A percentile compares a stretch with the other conserved stretches of the same genome.
These are phyloP conservation scores for Orbilia ellipsospora DNA, from an alignment of 2,329 filamentous ascomycete genomes.

Conservation along the genomic window DNA sequence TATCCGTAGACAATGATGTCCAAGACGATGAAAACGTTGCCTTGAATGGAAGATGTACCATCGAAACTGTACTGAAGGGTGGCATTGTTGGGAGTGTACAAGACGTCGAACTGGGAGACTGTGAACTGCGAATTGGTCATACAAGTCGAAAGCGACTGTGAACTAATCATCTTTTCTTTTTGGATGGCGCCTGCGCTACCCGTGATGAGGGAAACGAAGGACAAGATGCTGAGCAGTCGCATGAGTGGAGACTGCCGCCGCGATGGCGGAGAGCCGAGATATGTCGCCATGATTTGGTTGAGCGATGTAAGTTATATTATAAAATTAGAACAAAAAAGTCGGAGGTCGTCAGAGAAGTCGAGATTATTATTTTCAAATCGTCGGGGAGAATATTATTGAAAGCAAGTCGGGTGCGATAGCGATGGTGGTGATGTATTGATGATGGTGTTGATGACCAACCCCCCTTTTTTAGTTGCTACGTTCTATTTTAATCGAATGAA, in stretches of 20 bases:
- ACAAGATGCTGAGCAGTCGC: slow-evolving; percentile 49
- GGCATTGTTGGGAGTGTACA: slow-evolving; percentile 79
- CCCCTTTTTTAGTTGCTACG: slow-evolving; percentile 38
- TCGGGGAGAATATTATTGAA: slow-evolving; percentile 14
- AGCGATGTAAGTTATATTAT: slow-evolving; percentile 45
- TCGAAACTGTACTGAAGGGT: slow-evolving; percentile 79
- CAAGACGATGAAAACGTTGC: slow-evolving; percentile 81
- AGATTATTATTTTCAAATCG: background rate
- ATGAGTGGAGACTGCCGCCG: slow-evolving; percentile 55
- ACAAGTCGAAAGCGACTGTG: slow-evolving; percentile 85
- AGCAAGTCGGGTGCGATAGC: slow-evolving; percentile 13
- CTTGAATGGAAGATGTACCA: slow-evolving; percentile 83
- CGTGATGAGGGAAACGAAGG: slow-evolving; percentile 48
- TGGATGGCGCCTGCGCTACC: slow-evolving; percentile 62
- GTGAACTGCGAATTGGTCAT: slow-evolving; percentile 86
- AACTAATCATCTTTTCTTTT: slow-evolving; percentile 77
- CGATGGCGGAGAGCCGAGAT: slow-evolving; percentile 37
- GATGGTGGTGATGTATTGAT: slow-evolving; percentile 1
- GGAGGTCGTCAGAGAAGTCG: background rate
- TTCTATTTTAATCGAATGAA: too few species aligned
- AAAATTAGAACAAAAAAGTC: slow-evolving; percentile 55
- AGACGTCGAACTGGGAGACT: slow-evolving; percentile 87
- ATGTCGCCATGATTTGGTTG: slow-evolving; percentile 33
- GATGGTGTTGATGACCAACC: slow-evolving; percentile 29
- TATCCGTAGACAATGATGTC: slow-evolving; percentile 85